Base-by-base conservation (phyloP, 352 stramenopile species). In the Peronospora belbahrii region DNA sequence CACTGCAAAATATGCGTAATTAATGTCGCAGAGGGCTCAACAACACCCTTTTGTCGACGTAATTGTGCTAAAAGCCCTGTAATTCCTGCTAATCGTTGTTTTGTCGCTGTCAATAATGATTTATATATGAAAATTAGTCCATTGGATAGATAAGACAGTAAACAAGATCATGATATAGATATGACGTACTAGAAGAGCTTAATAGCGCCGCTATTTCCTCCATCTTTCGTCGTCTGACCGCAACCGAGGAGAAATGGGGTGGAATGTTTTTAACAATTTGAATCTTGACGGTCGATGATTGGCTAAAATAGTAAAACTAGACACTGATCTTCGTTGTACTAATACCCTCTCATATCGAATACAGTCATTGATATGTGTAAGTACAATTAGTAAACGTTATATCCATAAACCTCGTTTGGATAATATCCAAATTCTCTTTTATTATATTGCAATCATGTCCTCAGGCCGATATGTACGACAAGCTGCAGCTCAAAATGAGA, bases 41-140 rank as follows among this genome's bases (percentile, higher is more conserved):
- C 32, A n/a, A 53, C 28, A 15, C 30, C 61, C 0, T 61, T 43
- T 14, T 73, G 39, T 1, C 43, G 36, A 1, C 55, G 59, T 6
- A 88, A 60, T 24, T 68, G 42, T 23, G 78, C 61, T 31, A 82
- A 60, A 17, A 90, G 58, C 9, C 61, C 58, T 5, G 64, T 78
- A 28, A 91, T 63, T 30, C 82, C 82, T 31, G 67, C 60, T 15
- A 91, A 65, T 19, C 82, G 76, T 65, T 85, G 88, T 56, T 93
- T 93, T 49, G 82, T 88, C 47, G 82, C 81, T 93, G n/a, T 23
- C 7, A n/a, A 35, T 34, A 33, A 1, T 15, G 28, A 22, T 15
- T 52, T 22, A 23, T 1, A 34, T 4, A 24, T 4, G 11, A 38
- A 38, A 50, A 10, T 19, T 24, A 54, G 18, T 24, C 13, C 32